These are phyloP conservation scores for Geranium rotundifolium DNA, from an alignment of 345 rosid genomes.

Conservation along the genomic window DNA sequence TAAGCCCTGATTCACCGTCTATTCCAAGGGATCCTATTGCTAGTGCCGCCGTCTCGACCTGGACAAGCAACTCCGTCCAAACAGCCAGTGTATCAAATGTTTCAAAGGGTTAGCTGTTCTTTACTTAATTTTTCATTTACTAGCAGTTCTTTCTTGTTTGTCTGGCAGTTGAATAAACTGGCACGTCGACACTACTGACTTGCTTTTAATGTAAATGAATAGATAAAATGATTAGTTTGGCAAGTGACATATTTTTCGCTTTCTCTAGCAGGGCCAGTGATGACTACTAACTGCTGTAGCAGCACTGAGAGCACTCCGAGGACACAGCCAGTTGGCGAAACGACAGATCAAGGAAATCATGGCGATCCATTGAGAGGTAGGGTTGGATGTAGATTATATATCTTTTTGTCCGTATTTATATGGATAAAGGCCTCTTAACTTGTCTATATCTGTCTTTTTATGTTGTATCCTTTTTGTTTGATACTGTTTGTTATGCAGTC, in stretches of 20 bases:
- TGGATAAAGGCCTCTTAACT: too few species aligned
- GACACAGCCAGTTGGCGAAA: constrained; percentile 26
- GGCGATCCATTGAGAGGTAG: constrained; percentile 53
- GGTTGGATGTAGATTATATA: neutral
- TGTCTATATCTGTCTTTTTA: neutral
- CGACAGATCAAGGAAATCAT: constrained; percentile 36
- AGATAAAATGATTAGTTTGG: neutral
- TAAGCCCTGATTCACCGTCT: constrained; percentile 43
- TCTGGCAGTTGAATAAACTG: neutral
- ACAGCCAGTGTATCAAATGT: constrained; percentile 31
- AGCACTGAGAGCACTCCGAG: constrained; percentile 55
- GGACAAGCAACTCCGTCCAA: constrained; percentile 40
- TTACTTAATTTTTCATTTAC: neutral
- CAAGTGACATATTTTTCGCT: neutral
- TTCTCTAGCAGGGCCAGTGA: constrained; percentile 21
- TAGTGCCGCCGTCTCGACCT: constrained; percentile 31
- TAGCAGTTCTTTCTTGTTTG: neutral
- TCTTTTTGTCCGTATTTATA: too few species aligned
- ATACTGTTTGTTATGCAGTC: constrained; percentile 32
- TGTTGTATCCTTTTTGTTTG: neutral
- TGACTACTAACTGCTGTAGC: constrained; percentile 48
- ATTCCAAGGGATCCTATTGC: constrained; percentile 39
- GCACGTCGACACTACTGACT: neutral
- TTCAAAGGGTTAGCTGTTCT: constrained; percentile 30
- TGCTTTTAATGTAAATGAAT: neutral